Evolutionary conservation across 2,329 filamentous ascomycete genomes (phyloP).

Genomic region (Huntiella decipiens): DNA sequence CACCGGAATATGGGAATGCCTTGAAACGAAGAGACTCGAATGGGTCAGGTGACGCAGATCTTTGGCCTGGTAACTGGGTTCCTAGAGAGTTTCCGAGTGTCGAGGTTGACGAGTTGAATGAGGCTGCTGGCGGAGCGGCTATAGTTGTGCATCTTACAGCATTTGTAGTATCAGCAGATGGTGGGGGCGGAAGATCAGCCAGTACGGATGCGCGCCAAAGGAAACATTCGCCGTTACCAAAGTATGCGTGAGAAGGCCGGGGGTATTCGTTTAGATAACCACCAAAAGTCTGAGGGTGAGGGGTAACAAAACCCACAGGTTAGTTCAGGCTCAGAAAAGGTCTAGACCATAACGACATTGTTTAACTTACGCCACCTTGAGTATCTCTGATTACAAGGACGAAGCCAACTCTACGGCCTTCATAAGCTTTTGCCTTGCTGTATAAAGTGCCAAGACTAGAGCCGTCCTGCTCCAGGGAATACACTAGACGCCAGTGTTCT

Average conservation of each 20-base stretch:
- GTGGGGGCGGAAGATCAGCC: conserved; percentile 31
- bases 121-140: conserved; percentile 13
- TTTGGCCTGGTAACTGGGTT: not conserved
- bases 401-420: conserved; percentile 60
- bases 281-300: conserved; percentile 49
- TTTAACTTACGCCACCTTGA: conserved; percentile 44
- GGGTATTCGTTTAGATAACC: conserved; percentile 85
- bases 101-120: conserved; percentile 13
- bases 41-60: conserved; percentile 14
- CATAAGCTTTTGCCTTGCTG: conserved; percentile 50
- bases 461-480: conserved; percentile 82
- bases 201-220: conserved; percentile 43
- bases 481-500: conserved; percentile 71
- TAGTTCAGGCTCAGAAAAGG: not conserved
- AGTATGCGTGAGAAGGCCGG: conserved; percentile 66
- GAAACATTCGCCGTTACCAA: conserved; percentile 88
- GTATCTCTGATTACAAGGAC: conserved; percentile 73
- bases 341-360: too few relatives aligned
- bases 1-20: conserved; percentile 85
- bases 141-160: conserved; percentile 27
- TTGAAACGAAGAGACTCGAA: conserved; percentile 74
- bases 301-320: not conserved
- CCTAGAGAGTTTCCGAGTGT: conserved; percentile 9
- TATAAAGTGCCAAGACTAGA: conserved; percentile 77
- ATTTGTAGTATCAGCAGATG: conserved; percentile 31